Evolutionary conservation across 2,329 filamentous ascomycete genomes (phyloP).

Genomic region (Ophiostoma perfectum): DNA sequence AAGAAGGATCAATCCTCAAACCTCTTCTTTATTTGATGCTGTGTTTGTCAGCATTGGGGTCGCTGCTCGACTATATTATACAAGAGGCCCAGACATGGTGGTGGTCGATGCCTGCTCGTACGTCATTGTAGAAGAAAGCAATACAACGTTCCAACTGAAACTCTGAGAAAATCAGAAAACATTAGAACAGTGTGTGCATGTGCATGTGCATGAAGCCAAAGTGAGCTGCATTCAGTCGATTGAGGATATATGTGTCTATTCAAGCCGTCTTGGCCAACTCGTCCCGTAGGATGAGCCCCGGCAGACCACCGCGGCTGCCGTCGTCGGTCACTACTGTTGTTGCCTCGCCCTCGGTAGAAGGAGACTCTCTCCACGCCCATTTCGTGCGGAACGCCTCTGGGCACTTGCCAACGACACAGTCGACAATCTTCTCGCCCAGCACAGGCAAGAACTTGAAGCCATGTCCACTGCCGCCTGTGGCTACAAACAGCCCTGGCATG

Average conservation of each 20-base stretch:
- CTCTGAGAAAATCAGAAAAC: no score
- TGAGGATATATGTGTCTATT: background rate
- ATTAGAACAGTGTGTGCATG: no score
- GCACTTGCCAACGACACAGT: slow-evolving; percentile 46
- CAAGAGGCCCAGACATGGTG: no score
- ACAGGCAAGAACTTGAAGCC: slow-evolving; percentile 66
- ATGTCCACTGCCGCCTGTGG: slow-evolving; percentile 59
- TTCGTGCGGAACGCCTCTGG: slow-evolving; percentile 49
- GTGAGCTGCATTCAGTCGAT: no score
- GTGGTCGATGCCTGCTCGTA: no score
- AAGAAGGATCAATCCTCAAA: background rate
- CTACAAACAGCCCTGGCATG: slow-evolving; percentile 54
- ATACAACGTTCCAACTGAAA: no score
- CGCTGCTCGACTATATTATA: no score
- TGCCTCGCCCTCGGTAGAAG: slow-evolving; percentile 28
- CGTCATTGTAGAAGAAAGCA: no score
- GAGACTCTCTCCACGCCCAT: slow-evolving; percentile 59
- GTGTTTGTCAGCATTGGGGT: no score
- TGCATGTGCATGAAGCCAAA: no score
- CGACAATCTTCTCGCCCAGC: slow-evolving; percentile 56
- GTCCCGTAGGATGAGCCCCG: slow-evolving; percentile 43
- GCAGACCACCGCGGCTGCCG: slow-evolving; percentile 46
- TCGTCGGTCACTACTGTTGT: slow-evolving; percentile 47
- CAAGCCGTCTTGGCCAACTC: slow-evolving; percentile 35
- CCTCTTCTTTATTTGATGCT: background rate